These are phyloP conservation scores for Epichloe uncinata DNA, from an alignment of 2,329 filamentous ascomycete species.

Conservation along the genomic window DNA sequence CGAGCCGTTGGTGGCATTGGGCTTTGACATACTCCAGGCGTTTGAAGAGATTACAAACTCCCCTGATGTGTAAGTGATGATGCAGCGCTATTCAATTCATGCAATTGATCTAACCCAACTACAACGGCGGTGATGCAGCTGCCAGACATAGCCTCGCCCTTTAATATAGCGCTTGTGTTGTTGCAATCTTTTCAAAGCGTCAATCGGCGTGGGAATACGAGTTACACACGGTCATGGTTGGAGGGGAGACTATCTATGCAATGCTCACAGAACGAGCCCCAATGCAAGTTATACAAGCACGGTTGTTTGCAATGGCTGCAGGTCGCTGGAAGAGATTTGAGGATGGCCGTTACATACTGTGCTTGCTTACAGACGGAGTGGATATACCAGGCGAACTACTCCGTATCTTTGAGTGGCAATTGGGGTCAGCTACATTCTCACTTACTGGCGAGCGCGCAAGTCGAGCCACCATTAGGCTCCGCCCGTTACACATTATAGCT, in stretches of 20 bases:
- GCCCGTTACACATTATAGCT: too few species aligned
- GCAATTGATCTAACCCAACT: neutral
- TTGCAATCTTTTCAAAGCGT: neutral
- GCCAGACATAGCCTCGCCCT: neutral
- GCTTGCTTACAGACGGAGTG: too few species aligned
- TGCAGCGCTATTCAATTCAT: neutral
- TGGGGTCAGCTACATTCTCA: too few species aligned
- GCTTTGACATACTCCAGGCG: slow-evolving; percentile 63
- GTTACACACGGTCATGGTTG: too few species aligned
- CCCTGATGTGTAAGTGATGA: slow-evolving; percentile 32
- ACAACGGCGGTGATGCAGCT: neutral
- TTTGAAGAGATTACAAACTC: slow-evolving; percentile 71
- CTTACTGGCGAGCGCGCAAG: too few species aligned
- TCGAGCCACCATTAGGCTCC: too few species aligned
- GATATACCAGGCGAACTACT: too few species aligned
- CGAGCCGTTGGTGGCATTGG: slow-evolving; percentile 65
- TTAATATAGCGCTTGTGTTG: neutral
- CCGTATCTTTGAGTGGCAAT: too few species aligned
- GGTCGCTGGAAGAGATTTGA: too few species aligned
- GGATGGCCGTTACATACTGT: too few species aligned
- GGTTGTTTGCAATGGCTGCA: too few species aligned
- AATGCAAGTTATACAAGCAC: neutral
- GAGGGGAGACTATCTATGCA: neutral
- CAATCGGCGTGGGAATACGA: too few species aligned
- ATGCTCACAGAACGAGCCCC: neutral